Base-by-base conservation (phyloP, 192 early-diverging fungal species). In the Backusella circina region DNA sequence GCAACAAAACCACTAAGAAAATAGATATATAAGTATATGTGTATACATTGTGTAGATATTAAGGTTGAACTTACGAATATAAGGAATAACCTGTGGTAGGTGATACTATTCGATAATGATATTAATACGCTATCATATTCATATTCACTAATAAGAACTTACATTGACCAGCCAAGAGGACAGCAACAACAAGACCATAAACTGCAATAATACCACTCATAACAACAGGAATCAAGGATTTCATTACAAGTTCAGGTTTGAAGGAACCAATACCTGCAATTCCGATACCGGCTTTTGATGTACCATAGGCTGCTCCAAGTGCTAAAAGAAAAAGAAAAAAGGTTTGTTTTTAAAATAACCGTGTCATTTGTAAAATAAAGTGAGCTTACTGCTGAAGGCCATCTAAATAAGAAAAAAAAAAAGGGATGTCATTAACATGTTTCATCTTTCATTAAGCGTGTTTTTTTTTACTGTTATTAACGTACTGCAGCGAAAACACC, bases 161-260 rank as follows among this genome's bases (percentile, higher is more conserved):
- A 86, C 91, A 84, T 77, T 90, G 89, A 79, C 90, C 91, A 37
- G 92, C 87, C 67, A 95, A 92, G 41, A 99, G 88, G 5, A 99
- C 98, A 6, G 98, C 89, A 7, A 99, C 96, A 13, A 98, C 97
- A 13, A 99, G 88, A 44, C 98, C 98, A 86, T 99, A 99, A 80
- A 99, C 95, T 83, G 92, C 97, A 78, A 99, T 95, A 85, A 99
- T 99, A 95, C 98, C 98, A 78, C 92, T 95, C 96, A 98, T 98
- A 77, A 99, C 93, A 67, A 98, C 95, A 16, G 96, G 96, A 68
- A 99, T 92, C 72, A 96, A 89, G 51, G 91, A 87, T 71, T 93
- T 95, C 83, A 95, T 92, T 66, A 94, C 92, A 66, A 97, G 82
- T 78, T 97, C 95, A 71, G 95, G 95, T 41, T 93, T 92, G 70